Evolutionary conservation across 441 rosid species (phyloP), one percentile per base, ranked within the genome.

Genomic region (Gossypium davidsonii): DNA sequence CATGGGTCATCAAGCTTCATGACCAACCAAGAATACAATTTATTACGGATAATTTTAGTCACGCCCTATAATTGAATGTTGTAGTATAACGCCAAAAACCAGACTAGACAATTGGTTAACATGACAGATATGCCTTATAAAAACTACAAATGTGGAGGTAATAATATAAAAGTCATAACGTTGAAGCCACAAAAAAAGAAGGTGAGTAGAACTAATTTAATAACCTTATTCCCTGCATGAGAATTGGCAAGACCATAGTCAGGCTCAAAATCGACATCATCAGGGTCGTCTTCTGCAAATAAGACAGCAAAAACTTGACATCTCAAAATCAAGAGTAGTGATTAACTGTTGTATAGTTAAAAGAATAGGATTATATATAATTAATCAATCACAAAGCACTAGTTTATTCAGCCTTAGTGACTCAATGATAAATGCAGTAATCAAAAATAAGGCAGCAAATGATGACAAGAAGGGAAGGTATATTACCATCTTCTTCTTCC

Each of bases 241-340:
- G 67, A 79, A 53, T 84, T 81, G 26, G 79, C 68, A 70, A 71
- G 85, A 75, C 85, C 88, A 73, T 48, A 51, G 75, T 89, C 87
- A 68, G 98, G 99, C 83, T 91, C 97, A 80, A 92, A 94, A 75
- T 94, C 99, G 53, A 89, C 97, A 83, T 94, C 99, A 79, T 92
- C 93, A 65, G 98, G 98, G 84, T 94, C 99, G 86, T 94, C 96
- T 79, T 81, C 98, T 92, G 92, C 81, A 76, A 72, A 78, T 66
- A 78, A 82, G 67, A 83, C 56, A 71, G 79, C 56, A 67, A 62
- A 44, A 73, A 42, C 69, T 77, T 72, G 72, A 34, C 64, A 73
- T 49, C 51, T 49, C 59, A 57, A 46, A 66, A 66, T 53, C 48
- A 67, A 63, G 66, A 57, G 71, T 62, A 78, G 62, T 20, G 66